These are phyloP conservation scores for Ascocoryne sarcoides DNA, from an alignment of 2,329 filamentous ascomycete species.

Conservation along the genomic window DNA sequence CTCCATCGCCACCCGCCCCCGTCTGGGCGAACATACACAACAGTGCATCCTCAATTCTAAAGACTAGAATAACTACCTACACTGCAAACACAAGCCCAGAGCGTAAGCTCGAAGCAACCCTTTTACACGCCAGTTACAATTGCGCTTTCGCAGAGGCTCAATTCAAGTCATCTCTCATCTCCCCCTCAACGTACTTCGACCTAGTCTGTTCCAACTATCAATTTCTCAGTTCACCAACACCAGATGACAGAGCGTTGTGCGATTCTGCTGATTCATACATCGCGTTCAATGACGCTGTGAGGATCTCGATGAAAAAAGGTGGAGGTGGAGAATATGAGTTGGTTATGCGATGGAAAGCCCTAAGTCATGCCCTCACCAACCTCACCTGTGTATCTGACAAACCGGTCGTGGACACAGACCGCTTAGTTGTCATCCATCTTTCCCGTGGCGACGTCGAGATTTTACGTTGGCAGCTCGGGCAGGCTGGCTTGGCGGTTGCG, in stretches of 20 bases:
- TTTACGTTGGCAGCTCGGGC: slow-evolving; percentile 42
- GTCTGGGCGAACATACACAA: not conserved
- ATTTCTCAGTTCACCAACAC: slow-evolving; percentile 20
- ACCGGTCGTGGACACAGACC: slow-evolving; percentile 38
- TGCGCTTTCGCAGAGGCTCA: slow-evolving; percentile 46
- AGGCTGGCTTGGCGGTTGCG: slow-evolving; percentile 25
- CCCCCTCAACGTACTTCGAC: slow-evolving; percentile 42
- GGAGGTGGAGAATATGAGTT: too few relatives aligned
- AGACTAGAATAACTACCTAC: slow-evolving; percentile 45
- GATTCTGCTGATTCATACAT: slow-evolving; percentile 29
- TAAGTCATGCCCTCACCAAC: slow-evolving; percentile 41
- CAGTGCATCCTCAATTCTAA: slow-evolving; percentile 33
- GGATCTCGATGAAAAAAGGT: slow-evolving; percentile 30
- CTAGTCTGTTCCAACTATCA: slow-evolving; percentile 7
- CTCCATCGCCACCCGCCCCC: not conserved
- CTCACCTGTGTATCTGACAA: slow-evolving; percentile 44
- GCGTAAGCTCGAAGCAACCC: slow-evolving; percentile 40
- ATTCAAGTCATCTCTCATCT: slow-evolving; percentile 42
- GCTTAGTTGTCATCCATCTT: slow-evolving; percentile 43
- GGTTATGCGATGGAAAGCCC: slow-evolving; percentile 48
- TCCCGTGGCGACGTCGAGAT: slow-evolving; percentile 47
- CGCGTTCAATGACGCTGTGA: slow-evolving; percentile 36
- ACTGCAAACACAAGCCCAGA: slow-evolving; percentile 29
- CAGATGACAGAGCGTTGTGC: slow-evolving; percentile 1
- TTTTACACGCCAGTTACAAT: slow-evolving; percentile 48